phyloP scores from a whole-genome alignment of 305 asterid species.

The Fraxinus platypoda region DNA sequence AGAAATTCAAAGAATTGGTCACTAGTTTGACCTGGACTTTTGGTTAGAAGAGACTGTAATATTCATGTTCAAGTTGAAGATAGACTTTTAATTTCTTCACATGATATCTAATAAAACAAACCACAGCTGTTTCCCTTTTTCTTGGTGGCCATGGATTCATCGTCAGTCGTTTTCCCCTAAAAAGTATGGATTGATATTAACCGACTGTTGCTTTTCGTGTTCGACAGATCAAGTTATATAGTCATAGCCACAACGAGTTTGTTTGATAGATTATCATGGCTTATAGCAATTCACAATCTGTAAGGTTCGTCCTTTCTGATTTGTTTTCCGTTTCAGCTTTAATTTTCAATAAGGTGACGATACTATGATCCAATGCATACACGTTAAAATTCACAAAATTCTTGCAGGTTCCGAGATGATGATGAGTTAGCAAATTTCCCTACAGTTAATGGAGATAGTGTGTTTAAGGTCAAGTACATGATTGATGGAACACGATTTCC shows the following conservation, averaged over 20 bases:
- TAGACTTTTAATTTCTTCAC: constrained; percentile 47
- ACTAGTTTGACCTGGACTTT: constrained; percentile 60
- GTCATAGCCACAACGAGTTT: constrained; percentile 16
- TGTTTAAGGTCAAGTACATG: constrained; percentile 55
- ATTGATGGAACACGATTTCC: constrained; percentile 42
- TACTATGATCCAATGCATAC: background rate
- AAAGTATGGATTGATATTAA: constrained; percentile 14
- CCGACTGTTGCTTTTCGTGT: constrained; percentile 27
- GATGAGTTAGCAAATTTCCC: constrained; percentile 44
- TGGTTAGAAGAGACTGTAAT: constrained; percentile 30
- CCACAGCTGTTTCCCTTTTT: constrained; percentile 34
- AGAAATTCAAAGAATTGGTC: constrained; percentile 42
- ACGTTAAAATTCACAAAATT: background rate
- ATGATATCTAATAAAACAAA: constrained; percentile 47
- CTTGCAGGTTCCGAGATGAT: constrained; percentile 63
- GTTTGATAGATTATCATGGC: constrained; percentile 47
- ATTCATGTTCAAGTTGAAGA: constrained; percentile 28
- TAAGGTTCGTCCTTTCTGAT: constrained; percentile 43
- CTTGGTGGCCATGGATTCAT: constrained; percentile 39
- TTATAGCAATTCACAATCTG: constrained; percentile 58
- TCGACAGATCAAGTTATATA: constrained; percentile 33
- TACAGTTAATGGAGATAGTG: constrained; percentile 40
- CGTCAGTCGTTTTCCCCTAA: constrained; percentile 33
- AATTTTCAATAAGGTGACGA: background rate
- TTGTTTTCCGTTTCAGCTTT: background rate